Evolutionary conservation across 164 flowering plant species (phyloP), one percentile per base, ranked within the genome.

Genomic region (Vitis riparia): DNA sequence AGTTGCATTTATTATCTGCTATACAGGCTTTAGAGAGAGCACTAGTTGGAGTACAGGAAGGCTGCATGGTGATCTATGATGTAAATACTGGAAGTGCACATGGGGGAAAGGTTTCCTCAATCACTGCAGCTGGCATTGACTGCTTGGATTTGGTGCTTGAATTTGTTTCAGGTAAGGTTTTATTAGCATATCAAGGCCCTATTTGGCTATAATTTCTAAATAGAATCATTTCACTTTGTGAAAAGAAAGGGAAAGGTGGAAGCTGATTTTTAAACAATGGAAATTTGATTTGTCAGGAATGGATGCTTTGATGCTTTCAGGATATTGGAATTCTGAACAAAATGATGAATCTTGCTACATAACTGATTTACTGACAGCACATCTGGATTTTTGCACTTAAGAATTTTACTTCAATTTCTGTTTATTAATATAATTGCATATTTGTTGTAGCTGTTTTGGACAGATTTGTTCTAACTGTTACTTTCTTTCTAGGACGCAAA

Each of bases 131-230:
- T 73, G 97, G 89, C 56, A 75, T 95, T 81, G 96, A 91, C 66
- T 89, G 87, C 82, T 85, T 95, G 73, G 97, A 91, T 82, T 75
- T 86, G 78, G 55, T 92, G 83, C 87, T 95, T 52, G 99, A 92
- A 77, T 81, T 71, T 75, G 86, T 80, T 63, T 71, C 88, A 89
- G 98, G 98, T 92, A 86, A 63, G 30, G 13, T 68, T n/a, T 23
- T 57, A 68, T 56, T 44, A 8, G 3, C 56, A 17, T 65, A 3
- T 65, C 17, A 8, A 52, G 7, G 47, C 2, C 47, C 14, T 11
- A 12, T 30, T 65, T 27, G 5, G 62, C 27, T 59, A 37, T 6
- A 37, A 37, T 37, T 37, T 37, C 44, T 37, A 6, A 37, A 37
- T 37, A 3, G 44, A 37, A 37, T 37, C 7, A 37, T 37, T 37